A percentile compares a stretch with the other conserved stretches of the same genome.
phyloP scores from a whole-genome alignment of 805 yeast species.

The Metschnikowia dekortorum region DNA sequence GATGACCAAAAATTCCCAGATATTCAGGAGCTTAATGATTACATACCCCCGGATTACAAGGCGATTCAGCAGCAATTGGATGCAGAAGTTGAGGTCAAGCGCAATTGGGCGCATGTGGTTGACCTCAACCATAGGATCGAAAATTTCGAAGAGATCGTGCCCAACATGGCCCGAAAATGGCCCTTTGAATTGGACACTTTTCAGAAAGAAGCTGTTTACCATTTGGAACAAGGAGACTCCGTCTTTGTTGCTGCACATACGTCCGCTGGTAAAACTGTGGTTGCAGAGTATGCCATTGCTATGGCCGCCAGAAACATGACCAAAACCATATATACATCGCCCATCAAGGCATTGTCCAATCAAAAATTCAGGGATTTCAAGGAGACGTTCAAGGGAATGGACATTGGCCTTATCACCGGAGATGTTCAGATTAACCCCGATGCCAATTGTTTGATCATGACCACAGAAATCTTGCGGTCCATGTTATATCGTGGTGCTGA shows the following conservation, averaged over 20 bases:
- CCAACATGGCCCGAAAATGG: conserved; percentile 90
- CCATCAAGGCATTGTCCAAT: conserved; percentile 85
- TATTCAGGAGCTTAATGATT: conserved; percentile 43
- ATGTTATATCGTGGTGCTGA: conserved; percentile 98
- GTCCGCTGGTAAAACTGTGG: conserved; percentile 97
- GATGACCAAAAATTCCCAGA: conserved; percentile 6
- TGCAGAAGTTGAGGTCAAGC: conserved; percentile 32
- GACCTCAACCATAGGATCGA: conserved; percentile 79
- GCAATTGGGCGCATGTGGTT: conserved; percentile 93
- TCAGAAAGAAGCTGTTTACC: conserved; percentile 96
- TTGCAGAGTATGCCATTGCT: conserved; percentile 97
- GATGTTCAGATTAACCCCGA: conserved; percentile 97
- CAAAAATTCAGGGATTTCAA: conserved; percentile 88
- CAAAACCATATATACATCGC: conserved; percentile 93
- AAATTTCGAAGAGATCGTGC: conserved; percentile 83
- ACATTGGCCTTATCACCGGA: conserved; percentile 93
- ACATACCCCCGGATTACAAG: conserved; percentile 33
- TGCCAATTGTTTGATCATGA: conserved; percentile 94
- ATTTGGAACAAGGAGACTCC: conserved; percentile 95
- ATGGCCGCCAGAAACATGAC: conserved; percentile 96
- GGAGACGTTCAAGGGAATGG: conserved; percentile 71
- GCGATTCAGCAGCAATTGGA: conserved; percentile 21
- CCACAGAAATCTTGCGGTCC: conserved; percentile 91
- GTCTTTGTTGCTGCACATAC: conserved; percentile 99
- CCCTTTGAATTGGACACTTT: conserved; percentile 93